Evolutionary conservation across 2,329 filamentous ascomycete genomes (phyloP).

Genomic region (Epichloe festucae): DNA sequence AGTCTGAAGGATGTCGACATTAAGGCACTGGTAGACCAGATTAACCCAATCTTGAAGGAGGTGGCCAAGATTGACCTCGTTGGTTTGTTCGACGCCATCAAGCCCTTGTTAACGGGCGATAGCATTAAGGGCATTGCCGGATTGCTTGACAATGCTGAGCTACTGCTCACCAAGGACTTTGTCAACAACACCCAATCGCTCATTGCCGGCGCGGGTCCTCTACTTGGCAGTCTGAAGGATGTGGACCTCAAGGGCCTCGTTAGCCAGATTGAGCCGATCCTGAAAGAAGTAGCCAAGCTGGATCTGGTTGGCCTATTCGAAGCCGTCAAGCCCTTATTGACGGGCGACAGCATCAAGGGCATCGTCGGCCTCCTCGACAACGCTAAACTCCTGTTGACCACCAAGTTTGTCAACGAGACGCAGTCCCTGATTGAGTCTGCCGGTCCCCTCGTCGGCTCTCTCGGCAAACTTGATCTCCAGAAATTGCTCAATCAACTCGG

Average conservation of each 20-base stretch:
- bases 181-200: constrained; percentile 9
- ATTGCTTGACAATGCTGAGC: constrained; percentile 1
- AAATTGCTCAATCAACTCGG: constrained; percentile 18
- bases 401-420: constrained; percentile 20
- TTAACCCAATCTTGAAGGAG: constrained; percentile 18
- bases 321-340: constrained; percentile 9
- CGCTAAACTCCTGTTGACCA: constrained; percentile 17
- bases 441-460: constrained; percentile 18
- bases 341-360: constrained; percentile 12
- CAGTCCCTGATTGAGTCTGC: constrained; percentile 15
- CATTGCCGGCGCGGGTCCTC: constrained; percentile 13
- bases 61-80: constrained; percentile 4
- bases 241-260: constrained; percentile 11
- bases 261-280: constrained; percentile 15
- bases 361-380: constrained; percentile 18
- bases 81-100: constrained; percentile 3
- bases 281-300: constrained; percentile 8
- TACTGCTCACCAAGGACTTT: constrained; percentile 8
- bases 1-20: constrained; percentile 19
- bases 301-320: constrained; percentile 3
- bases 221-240: constrained; percentile 22
- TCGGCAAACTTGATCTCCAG: constrained; percentile 22
- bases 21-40: constrained; percentile 7
- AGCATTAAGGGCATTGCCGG: constrained; percentile 11
- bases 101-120: constrained; percentile 11